Evolutionary conservation across 306 rosid species (phyloP).

Genomic region (Begonia loranthoides): DNA sequence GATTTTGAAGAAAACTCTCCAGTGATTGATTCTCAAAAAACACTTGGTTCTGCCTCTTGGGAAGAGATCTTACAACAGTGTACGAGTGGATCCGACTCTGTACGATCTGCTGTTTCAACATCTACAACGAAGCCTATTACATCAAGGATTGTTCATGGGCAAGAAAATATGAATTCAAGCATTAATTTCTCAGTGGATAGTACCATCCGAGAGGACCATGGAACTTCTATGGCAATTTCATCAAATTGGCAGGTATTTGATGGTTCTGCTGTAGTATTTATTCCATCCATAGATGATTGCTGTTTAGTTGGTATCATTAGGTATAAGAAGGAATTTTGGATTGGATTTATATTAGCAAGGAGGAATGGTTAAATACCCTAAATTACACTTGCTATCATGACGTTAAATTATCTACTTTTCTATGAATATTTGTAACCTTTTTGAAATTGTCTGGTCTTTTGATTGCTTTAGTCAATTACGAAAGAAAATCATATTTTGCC

Average conservation of each 20-base stretch:
- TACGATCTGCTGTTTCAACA: slow-evolving; percentile 38
- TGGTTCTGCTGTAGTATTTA: background rate
- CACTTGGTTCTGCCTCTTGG: slow-evolving; percentile 50
- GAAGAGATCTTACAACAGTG: slow-evolving; percentile 39
- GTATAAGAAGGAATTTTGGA: too few species aligned
- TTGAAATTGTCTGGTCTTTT: too few species aligned
- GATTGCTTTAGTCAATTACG: too few species aligned
- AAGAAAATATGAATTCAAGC: slow-evolving; percentile 21
- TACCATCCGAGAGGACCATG: slow-evolving; percentile 22
- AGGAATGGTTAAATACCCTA: too few species aligned
- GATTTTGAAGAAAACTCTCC: slow-evolving; percentile 21
- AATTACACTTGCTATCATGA: too few species aligned
- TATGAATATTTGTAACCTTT: too few species aligned
- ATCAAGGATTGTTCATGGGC: slow-evolving; percentile 28
- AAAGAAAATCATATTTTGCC: too few species aligned
- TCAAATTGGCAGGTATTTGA: slow-evolving; percentile 63
- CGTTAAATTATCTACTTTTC: too few species aligned
- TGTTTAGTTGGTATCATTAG: too few species aligned
- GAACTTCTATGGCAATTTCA: slow-evolving; percentile 30
- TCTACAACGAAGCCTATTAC: slow-evolving; percentile 30
- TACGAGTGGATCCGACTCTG: slow-evolving; percentile 21
- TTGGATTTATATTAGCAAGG: too few species aligned
- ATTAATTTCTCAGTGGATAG: slow-evolving; percentile 20
- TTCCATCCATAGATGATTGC: too few species aligned
- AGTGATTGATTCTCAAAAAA: slow-evolving; percentile 26